These are phyloP conservation scores for Jaltomata sinuosa DNA, from an alignment of 257 asterid genomes.

Conservation along the genomic window DNA sequence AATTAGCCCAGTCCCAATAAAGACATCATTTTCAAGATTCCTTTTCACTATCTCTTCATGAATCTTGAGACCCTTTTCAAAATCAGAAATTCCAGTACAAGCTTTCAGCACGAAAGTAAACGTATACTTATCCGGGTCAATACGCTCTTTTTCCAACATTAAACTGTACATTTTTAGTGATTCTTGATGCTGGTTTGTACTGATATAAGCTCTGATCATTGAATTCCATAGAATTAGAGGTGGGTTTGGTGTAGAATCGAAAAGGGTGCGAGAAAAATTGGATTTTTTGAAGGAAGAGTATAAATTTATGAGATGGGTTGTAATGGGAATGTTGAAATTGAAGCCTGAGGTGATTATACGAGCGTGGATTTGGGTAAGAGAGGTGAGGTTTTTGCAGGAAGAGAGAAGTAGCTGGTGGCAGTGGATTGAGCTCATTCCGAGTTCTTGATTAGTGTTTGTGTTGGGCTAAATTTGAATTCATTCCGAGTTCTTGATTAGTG, in stretches of 20 bases:
- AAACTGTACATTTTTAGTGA: constrained; percentile 16
- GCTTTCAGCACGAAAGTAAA: constrained; percentile 38
- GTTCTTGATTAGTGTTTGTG: no score
- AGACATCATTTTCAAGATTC: constrained; percentile 23
- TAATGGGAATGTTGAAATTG: constrained; percentile 7
- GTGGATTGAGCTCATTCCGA: background rate
- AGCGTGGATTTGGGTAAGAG: constrained; percentile 26
- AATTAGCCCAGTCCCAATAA: constrained; percentile 29
- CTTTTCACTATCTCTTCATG: constrained; percentile 11
- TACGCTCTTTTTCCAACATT: constrained; percentile 2
- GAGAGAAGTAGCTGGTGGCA: constrained; percentile 5
- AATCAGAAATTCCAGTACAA: constrained; percentile 12
- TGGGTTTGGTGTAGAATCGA: constrained; percentile 16
- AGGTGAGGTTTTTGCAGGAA: constrained; percentile 12
- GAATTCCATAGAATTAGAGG: constrained; percentile 21
- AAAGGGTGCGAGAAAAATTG: constrained; percentile 15
- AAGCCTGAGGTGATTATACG: constrained; percentile 17
- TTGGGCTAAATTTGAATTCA: no score
- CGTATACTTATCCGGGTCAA: constrained; percentile 26
- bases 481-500: no score
- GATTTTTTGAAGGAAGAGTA: constrained; percentile 28
- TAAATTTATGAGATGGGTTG: constrained; percentile 14
- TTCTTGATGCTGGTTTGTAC: constrained; percentile 8
- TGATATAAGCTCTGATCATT: constrained; percentile 24
- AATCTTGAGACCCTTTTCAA: constrained; percentile 16